phyloP scores from a whole-genome alignment of 2,329 filamentous ascomycete genomes.

The Davidsoniella neocaledoniae region DNA sequence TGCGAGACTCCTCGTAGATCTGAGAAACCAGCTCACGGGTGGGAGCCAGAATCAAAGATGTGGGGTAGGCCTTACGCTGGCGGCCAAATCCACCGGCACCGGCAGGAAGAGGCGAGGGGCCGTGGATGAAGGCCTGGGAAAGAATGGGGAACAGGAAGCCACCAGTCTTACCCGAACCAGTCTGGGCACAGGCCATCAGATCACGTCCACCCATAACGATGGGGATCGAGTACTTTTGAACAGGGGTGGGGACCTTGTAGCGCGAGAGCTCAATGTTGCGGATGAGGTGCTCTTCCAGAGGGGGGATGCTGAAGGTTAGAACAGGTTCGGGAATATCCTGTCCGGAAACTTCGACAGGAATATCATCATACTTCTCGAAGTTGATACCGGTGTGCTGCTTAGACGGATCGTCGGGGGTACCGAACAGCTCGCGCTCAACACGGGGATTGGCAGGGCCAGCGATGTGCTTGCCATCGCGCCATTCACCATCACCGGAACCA shows the following conservation, averaged over 20 bases:
- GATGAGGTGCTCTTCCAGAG: conserved; percentile 84
- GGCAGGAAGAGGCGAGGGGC: conserved; percentile 55
- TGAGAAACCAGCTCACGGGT: conserved; percentile 98
- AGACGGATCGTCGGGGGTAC: conserved; percentile 71
- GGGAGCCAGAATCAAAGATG: conserved; percentile 84
- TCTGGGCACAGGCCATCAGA: conserved; percentile 98
- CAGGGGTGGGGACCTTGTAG: conserved; percentile 91
- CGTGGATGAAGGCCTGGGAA: conserved; percentile 88
- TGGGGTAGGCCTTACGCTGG: conserved; percentile 95
- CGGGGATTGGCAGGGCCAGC: conserved; percentile 77
- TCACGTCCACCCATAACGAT: conserved; percentile 97
- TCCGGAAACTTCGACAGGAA: conserved; percentile 92
- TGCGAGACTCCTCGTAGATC: conserved; percentile 93
- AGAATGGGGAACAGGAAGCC: conserved; percentile 98
- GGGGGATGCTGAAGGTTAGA: conserved; percentile 79
- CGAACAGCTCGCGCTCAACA: conserved; percentile 89
- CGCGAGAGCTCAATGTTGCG: conserved; percentile 84
- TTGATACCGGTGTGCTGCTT: conserved; percentile 99
- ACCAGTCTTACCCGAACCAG: conserved; percentile 98
- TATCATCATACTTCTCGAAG: conserved; percentile 99
- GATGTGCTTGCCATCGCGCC: conserved; percentile 93
- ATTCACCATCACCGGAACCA: conserved; percentile 87
- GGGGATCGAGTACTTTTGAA: conserved; percentile 98
- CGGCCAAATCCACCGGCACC: conserved; percentile 62
- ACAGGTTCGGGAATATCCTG: conserved; percentile 86